phyloP scores from a whole-genome alignment of 2,329 filamentous ascomycete species.

The Nemania bipapillata region DNA sequence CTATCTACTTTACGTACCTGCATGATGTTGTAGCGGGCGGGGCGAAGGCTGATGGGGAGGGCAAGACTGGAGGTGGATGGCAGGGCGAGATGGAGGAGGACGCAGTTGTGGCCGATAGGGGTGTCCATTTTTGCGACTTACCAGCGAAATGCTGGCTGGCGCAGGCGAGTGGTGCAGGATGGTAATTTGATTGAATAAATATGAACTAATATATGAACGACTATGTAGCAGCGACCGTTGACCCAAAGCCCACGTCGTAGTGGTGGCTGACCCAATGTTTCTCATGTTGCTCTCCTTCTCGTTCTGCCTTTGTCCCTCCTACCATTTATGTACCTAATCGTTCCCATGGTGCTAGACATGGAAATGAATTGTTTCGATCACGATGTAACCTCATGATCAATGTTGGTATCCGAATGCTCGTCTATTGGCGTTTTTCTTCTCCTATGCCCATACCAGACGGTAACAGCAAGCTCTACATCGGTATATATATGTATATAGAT shows the following conservation, averaged over 20 bases:
- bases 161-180: background rate
- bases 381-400: background rate
- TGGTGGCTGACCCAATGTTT: background rate
- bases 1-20: background rate
- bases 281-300: background rate
- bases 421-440: background rate
- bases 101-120: background rate
- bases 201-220: background rate
- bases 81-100: background rate
- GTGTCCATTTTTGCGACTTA: background rate
- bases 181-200: background rate
- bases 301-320: background rate
- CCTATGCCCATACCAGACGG: background rate
- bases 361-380: background rate
- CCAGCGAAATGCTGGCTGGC: background rate
- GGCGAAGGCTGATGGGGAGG: background rate
- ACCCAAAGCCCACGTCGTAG: background rate
- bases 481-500: background rate
- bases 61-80: background rate
- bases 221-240: background rate
- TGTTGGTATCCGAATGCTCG: background rate
- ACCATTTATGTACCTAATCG: background rate
- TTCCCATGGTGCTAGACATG: background rate
- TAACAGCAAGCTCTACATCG: background rate
- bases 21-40: background rate